Evolutionary conservation across 2,329 filamentous ascomycete genomes (phyloP), one percentile per base, ranked within the genome.

Genomic region (Epichloe hybrida): DNA sequence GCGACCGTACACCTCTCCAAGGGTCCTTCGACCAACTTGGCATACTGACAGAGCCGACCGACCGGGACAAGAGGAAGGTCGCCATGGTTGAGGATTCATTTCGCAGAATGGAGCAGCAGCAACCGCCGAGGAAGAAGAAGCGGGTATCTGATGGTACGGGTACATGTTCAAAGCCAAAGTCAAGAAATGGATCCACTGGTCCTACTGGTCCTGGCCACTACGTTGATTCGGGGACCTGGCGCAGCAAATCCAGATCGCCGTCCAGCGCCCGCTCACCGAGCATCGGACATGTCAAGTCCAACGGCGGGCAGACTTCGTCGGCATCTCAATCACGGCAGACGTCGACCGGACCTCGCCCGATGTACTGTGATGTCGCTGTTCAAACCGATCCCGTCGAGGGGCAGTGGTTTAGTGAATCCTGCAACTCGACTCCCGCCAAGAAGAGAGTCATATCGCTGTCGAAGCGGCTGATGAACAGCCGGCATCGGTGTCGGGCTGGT

Each of bases 1-100:
- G 82, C 50, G 82, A 86, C 56, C 71, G 79, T 56, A 84, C 82
- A 3, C 82, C 82, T 2, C 65, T 72, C 15, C 76, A 81, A 57
- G 81, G 80, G 27, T 77, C 78, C 0, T 75, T 79, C 51, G 74
- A 83, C 48, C 77, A 77, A 9, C 63, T 77, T 1, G 76, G 76
- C 4, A 80, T 82, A 57, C 65, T 82, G 51, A 83, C 79, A 0
- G 80, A 81, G 55, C 77, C 76, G 6, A 83, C 81, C 0, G 80
- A 84, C 55, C 74, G 81, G 34, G 81, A 84, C 54, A 84, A 84
- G 64, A 71, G 81, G 37, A 84, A 84, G 57, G 74, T 84, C 11
- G 76, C 79, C 20, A 80, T 80, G 74, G 73, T 82, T 0, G 81
- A 84, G 56, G 78, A 82, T 53, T 72, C 77, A 2, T 79, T 84